Evolutionary conservation across 371 early-diverging fungal genomes (phyloP).

Genomic region (Rhizomucor miehei): DNA sequence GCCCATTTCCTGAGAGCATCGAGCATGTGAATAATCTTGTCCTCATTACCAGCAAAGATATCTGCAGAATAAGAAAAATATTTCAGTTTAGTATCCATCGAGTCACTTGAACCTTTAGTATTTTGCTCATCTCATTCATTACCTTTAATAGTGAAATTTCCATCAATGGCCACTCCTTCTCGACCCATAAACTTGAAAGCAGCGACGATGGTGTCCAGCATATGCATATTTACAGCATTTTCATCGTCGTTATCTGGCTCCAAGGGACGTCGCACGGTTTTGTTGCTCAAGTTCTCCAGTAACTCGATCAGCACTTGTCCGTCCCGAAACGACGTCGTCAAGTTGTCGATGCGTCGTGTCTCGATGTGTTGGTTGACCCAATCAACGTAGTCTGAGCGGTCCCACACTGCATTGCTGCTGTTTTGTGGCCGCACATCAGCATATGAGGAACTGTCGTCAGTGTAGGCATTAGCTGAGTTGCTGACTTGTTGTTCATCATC

Average conservation of each 20-base stretch:
- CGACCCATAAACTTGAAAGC: slow-evolving; percentile 66
- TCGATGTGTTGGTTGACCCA: slow-evolving; percentile 59
- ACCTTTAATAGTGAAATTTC: slow-evolving; percentile 45
- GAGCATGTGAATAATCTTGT: slow-evolving; percentile 45
- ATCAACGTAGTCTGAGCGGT: slow-evolving; percentile 31
- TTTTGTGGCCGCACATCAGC: background rate
- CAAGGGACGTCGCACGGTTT: slow-evolving; percentile 42
- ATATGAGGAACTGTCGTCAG: background rate
- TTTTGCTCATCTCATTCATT: too few species aligned
- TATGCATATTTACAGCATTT: slow-evolving; percentile 30
- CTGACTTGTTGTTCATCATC: slow-evolving; percentile 6
- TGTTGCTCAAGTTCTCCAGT: slow-evolving; percentile 50
- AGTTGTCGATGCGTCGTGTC: slow-evolving; percentile 36
- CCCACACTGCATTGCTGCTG: background rate
- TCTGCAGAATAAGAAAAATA: too few species aligned
- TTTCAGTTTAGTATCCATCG: too few species aligned
- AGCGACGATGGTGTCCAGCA: slow-evolving; percentile 59
- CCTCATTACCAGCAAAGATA: slow-evolving; percentile 49
- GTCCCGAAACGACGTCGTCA: slow-evolving; percentile 47
- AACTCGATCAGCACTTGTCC: slow-evolving; percentile 53
- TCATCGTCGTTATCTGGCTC: slow-evolving; percentile 19
- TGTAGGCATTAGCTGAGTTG: slow-evolving; percentile 8
- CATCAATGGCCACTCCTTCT: slow-evolving; percentile 54
- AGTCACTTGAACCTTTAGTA: too few species aligned
- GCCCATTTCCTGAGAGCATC: slow-evolving; percentile 35